A percentile compares a stretch with the other conserved stretches of the same genome.
phyloP scores from a whole-genome alignment of 768 basidiomycete species.

The Phanerodontia chrysosporium region DNA sequence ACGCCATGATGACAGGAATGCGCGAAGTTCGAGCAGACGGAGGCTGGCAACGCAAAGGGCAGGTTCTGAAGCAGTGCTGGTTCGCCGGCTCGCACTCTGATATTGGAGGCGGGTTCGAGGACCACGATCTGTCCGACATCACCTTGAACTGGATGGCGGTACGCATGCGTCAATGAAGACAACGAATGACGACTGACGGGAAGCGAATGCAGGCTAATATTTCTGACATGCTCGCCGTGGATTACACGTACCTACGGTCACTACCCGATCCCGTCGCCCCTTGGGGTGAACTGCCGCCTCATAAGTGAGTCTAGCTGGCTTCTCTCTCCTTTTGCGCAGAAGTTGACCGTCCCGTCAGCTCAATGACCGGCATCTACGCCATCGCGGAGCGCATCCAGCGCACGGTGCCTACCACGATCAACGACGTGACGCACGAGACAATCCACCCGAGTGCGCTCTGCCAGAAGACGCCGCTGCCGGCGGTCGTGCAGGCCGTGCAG shows the following conservation, averaged over 20 bases:
- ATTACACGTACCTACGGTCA: conserved; percentile 46
- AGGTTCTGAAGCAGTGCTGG: conserved; percentile 71
- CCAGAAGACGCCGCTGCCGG: conserved; percentile 34
- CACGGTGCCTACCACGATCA: conserved; percentile 38
- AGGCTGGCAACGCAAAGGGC: conserved; percentile 45
- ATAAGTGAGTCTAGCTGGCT: conserved; percentile 51
- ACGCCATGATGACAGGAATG: conserved; percentile 40
- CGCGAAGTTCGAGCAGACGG: conserved; percentile 60
- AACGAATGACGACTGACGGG: neutral
- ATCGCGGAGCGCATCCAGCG: conserved; percentile 44
- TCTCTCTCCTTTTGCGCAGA: neutral
- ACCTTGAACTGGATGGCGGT: conserved; percentile 65
- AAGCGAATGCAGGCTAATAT: conserved; percentile 47
- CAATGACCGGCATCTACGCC: conserved; percentile 46
- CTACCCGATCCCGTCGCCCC: conserved; percentile 47
- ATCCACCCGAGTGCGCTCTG: conserved; percentile 58
- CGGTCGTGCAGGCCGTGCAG: conserved; percentile 32
- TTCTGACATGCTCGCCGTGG: conserved; percentile 50
- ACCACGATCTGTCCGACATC: conserved; percentile 66
- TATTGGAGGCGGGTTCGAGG: conserved; percentile 63
- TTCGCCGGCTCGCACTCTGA: conserved; percentile 52
- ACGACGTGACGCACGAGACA: conserved; percentile 51
- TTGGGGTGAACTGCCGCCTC: conserved; percentile 62
- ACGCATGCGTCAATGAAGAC: conserved; percentile 18
- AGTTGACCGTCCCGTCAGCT: conserved; percentile 5